Evolutionary conservation across 2,329 filamentous ascomycete genomes (phyloP), one percentile per base, ranked within the genome.

Genomic region (Diaporthe caulivora): DNA sequence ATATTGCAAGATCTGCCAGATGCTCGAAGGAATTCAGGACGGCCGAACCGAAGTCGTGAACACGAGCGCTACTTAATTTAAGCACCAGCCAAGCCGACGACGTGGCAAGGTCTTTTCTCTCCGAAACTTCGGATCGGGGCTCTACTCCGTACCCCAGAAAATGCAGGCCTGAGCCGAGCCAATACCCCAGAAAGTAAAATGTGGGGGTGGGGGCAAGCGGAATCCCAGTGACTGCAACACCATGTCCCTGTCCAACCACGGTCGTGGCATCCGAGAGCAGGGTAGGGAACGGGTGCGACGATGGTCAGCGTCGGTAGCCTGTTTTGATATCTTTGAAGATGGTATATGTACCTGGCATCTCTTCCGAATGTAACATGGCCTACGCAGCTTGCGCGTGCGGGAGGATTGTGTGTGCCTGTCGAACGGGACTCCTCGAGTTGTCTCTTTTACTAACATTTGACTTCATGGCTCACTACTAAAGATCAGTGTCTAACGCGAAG

Each of bases 11-110:
- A 34, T 29, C 18, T 3, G 29, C 1, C 21, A 24, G n/a, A 58
- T 4, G 15, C 18, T 37, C 37, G 29, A 13, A 57, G 31, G 7
- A 21, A n/a, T 44, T 15, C 37, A 44, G 5, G 18, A 9, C 4
- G 21, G 37, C 57, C 57, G 57, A 62, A 24, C 57, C 57, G 57
- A 60, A 44, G 37, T 10, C n/a, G 13, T 29, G 7, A 29, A 7
- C 24, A 29, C 57, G 37, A 37, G 58, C 24, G 9, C 1, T 6
- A 10, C 7, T 6, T 3, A 21, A 3, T 2, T 29, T 10, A 8
- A n/a, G 24, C 26, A 31, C 58, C 58, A 62, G 58, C 58, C 58
- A 40, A 62, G 40, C 40, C 58, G 58, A 62, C 21, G 40, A 8
- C 58, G 2, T 29, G 10, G 37, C n/a, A 31, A 9, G 29, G n/a